These are phyloP conservation scores for Exophiala phaeomuriformis DNA, from an alignment of 2,329 filamentous ascomycete genomes.

Conservation along the genomic window DNA sequence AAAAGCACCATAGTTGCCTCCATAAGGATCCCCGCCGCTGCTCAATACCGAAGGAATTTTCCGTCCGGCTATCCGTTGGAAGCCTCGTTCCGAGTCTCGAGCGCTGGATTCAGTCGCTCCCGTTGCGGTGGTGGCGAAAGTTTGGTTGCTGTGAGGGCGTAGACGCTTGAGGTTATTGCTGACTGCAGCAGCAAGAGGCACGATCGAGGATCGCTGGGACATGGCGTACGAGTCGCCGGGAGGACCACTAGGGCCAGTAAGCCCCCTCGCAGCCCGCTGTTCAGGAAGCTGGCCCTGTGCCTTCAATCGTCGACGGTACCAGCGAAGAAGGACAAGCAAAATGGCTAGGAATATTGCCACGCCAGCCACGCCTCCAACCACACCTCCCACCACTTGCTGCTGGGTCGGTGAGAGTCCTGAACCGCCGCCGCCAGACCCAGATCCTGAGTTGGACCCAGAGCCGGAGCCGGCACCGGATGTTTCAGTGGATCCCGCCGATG, in stretches of 20 bases:
- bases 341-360: slow-evolving; percentile 46
- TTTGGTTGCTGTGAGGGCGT: slow-evolving; percentile 31
- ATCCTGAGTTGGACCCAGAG: slow-evolving; percentile 5
- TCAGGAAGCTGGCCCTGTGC: slow-evolving; percentile 27
- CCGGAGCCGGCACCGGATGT: slow-evolving; percentile 20
- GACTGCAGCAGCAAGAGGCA: slow-evolving; percentile 35
- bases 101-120: slow-evolving; percentile 23
- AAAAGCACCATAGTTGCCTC: slow-evolving; percentile 29
- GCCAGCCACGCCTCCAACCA: slow-evolving; percentile 56
- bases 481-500: slow-evolving; percentile 13
- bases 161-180: slow-evolving; percentile 34
- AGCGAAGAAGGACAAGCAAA: slow-evolving; percentile 47
- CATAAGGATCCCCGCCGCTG: slow-evolving; percentile 42
- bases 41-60: slow-evolving; percentile 43
- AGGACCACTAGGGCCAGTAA: slow-evolving; percentile 6
- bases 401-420: slow-evolving; percentile 31
- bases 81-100: slow-evolving; percentile 39
- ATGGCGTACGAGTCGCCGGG: slow-evolving; percentile 25
- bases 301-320: slow-evolving; percentile 39
- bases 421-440: slow-evolving; percentile 17
- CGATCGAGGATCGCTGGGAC: slow-evolving; percentile 35
- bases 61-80: slow-evolving; percentile 44
- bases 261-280: slow-evolving; percentile 24
- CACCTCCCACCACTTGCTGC: slow-evolving; percentile 53
- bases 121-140: slow-evolving; percentile 33